A percentile compares a stretch with the other conserved stretches of the same genome.
Conservation (phyloP, 208 protist genomes). For the Leishmania arabica region DNA sequence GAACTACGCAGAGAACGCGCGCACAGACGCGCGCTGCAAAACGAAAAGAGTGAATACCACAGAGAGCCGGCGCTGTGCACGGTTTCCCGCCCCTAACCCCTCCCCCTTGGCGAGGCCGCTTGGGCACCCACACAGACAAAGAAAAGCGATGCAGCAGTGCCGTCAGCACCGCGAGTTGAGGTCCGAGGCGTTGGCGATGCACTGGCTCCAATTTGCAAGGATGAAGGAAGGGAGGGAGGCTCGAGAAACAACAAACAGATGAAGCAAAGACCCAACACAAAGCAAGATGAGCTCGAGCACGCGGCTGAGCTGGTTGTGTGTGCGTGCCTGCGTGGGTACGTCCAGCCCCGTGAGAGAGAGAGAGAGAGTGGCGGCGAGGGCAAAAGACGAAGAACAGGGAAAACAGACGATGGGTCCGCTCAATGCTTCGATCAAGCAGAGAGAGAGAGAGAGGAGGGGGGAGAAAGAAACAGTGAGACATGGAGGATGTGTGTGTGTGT, state of each 20-base stretch:
- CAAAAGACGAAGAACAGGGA: not conserved
- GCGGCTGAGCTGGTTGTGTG: not conserved
- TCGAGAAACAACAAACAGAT: not conserved
- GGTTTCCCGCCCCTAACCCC: not conserved
- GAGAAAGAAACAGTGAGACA: not conserved
- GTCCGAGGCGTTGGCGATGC: not conserved
- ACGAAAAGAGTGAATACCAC: not conserved
- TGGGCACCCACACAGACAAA: not conserved
- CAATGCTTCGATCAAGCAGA: not conserved
- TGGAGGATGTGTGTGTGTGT: no score
- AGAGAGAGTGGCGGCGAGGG: not conserved
- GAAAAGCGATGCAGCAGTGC: not conserved
- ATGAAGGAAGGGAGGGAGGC: not conserved
- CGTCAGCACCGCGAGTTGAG: not conserved
- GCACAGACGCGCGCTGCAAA: not conserved
- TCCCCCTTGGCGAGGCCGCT: not conserved
- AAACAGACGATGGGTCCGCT: not conserved
- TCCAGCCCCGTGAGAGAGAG: not conserved
- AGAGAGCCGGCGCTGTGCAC: not conserved
- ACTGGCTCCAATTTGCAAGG: not conserved
- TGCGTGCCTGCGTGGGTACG: not conserved
- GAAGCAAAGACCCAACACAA: not conserved
- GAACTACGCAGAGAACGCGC: not conserved
- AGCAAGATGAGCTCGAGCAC: not conserved
- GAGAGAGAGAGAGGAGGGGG: not conserved